phyloP scores from a whole-genome alignment of 495 filamentous ascomycete genomes.

The Schizothecium vesticola region DNA sequence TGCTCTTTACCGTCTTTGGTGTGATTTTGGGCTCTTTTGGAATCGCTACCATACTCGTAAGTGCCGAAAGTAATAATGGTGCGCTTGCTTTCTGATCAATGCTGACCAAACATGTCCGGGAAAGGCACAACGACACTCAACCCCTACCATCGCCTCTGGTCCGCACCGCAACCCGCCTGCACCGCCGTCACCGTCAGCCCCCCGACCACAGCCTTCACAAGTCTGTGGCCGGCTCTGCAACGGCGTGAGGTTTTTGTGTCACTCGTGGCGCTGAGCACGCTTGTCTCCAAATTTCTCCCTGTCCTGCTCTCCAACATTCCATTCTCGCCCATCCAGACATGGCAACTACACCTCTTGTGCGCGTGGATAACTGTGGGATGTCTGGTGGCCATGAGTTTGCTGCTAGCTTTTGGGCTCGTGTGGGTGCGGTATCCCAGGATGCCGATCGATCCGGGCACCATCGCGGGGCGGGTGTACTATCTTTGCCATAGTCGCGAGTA shows the following conservation, averaged over 20 bases:
- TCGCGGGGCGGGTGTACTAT: constrained; percentile 8
- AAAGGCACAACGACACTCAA: not conserved
- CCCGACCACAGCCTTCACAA: constrained; percentile 3
- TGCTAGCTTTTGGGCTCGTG: not conserved
- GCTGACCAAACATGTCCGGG: not conserved
- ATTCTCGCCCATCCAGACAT: constrained; percentile 4
- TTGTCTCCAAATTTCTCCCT: constrained; percentile 5
- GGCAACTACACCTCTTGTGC: constrained; percentile 3
- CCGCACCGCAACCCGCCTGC: not conserved
- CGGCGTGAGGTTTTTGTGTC: not conserved
- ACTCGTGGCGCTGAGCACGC: not conserved
- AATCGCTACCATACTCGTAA: constrained; percentile 5
- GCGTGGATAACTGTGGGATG: not conserved
- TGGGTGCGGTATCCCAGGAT: constrained; percentile 3
- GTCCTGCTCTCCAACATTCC: constrained; percentile 1
- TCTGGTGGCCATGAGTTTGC: not conserved
- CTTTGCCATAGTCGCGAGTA: too few relatives aligned
- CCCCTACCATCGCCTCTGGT: not conserved
- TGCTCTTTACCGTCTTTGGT: constrained; percentile 8
- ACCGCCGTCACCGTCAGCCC: not conserved
- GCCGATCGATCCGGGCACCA: constrained; percentile 1
- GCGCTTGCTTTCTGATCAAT: too few relatives aligned
- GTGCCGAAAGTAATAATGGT: too few relatives aligned
- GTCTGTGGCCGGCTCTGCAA: not conserved
- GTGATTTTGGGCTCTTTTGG: constrained; percentile 10